phyloP scores from a whole-genome alignment of 192 early-diverging fungal genomes.

The Diversispora epigaea region DNA sequence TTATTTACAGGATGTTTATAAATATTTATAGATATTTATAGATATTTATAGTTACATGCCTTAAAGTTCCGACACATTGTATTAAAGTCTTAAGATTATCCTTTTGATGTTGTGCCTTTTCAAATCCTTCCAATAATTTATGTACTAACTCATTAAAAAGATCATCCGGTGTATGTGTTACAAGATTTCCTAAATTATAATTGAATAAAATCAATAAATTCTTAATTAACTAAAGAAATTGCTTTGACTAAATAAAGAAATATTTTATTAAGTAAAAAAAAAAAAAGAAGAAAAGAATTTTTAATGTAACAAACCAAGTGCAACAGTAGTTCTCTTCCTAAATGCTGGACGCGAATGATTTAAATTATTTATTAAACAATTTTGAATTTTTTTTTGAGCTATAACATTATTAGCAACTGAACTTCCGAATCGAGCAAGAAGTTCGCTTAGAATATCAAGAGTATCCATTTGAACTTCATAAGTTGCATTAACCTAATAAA shows the following conservation, averaged over 20 bases:
- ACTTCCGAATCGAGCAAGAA: slow-evolving; percentile 69
- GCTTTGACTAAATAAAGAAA: background rate
- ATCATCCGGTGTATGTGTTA: slow-evolving; percentile 63
- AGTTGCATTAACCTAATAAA: slow-evolving; percentile 41
- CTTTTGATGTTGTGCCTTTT: slow-evolving; percentile 47
- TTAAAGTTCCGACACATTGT: slow-evolving; percentile 67
- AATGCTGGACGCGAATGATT: slow-evolving; percentile 70
- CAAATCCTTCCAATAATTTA: slow-evolving; percentile 55
- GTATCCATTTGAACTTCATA: slow-evolving; percentile 67
- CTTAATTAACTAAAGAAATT: no score
- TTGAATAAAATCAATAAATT: background rate
- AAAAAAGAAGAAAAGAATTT: background rate
- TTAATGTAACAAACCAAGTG: slow-evolving; percentile 46
- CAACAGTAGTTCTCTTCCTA: slow-evolving; percentile 73
- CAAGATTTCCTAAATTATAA: slow-evolving; percentile 51
- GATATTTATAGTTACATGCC: slow-evolving; percentile 42
- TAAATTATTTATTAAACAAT: slow-evolving; percentile 64
- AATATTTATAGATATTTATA: background rate
- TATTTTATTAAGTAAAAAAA: background rate
- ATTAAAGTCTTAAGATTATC: slow-evolving; percentile 76
- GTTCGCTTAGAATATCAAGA: slow-evolving; percentile 73
- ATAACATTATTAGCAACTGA: slow-evolving; percentile 48
- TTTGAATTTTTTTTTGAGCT: slow-evolving; percentile 61
- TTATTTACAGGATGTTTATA: background rate
- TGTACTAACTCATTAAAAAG: slow-evolving; percentile 67